phyloP scores from a whole-genome alignment of 176 grass and related monocot species.

The Rhynchospora tenuis region DNA sequence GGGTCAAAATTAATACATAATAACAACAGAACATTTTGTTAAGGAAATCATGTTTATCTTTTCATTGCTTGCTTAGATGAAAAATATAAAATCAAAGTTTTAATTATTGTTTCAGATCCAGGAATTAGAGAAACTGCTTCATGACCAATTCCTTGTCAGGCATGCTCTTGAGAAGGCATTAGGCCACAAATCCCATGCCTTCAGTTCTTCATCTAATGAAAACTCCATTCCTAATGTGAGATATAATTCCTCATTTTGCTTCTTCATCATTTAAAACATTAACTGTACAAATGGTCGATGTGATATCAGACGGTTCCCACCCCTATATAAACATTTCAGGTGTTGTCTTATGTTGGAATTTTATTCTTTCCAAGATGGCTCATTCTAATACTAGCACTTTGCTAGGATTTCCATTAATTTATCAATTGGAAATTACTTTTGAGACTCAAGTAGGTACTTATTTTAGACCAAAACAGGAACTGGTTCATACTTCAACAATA shows the following conservation, averaged over 20 bases:
- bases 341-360: background rate
- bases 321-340: background rate
- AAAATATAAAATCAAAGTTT: background rate
- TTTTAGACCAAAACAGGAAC: background rate
- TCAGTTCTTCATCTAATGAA: slow-evolving; percentile 29
- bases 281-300: background rate
- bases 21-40: background rate
- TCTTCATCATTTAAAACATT: background rate
- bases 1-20: background rate
- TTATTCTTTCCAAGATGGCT: background rate
- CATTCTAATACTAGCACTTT: background rate
- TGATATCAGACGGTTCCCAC: background rate
- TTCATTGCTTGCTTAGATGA: background rate
- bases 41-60: background rate
- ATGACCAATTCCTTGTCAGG: slow-evolving; percentile 67
- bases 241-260: background rate
- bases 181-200: slow-evolving; percentile 39
- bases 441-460: background rate
- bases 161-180: slow-evolving; percentile 69
- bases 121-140: slow-evolving; percentile 65
- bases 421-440: background rate
- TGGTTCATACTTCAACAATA: background rate
- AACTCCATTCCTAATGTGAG: slow-evolving; percentile 64
- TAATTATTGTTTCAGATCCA: slow-evolving; percentile 47
- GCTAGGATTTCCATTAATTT: background rate